phyloP scores from a whole-genome alignment of 495 filamentous ascomycete genomes.

The Penicillium coffeae region DNA sequence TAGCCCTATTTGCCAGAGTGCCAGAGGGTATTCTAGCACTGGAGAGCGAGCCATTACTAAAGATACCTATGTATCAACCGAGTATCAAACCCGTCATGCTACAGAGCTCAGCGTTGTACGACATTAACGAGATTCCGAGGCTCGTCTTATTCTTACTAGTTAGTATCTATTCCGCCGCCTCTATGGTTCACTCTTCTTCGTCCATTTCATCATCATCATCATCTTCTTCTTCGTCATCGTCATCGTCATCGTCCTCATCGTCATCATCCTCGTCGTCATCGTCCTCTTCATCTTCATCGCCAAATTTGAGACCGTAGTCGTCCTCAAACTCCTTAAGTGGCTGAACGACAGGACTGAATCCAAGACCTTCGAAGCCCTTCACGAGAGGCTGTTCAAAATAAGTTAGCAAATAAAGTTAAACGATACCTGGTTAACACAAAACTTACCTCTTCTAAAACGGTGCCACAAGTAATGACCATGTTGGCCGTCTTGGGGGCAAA shows the following conservation, averaged over 20 bases:
- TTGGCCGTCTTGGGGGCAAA: slow-evolving; percentile 76
- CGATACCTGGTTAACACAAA: background rate
- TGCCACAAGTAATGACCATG: slow-evolving; percentile 82
- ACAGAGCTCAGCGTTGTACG: too few relatives aligned
- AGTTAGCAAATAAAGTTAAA: slow-evolving; percentile 2
- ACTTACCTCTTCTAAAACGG: slow-evolving; percentile 77
- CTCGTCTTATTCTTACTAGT: background rate
- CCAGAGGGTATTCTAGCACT: too few relatives aligned
- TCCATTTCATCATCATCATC: slow-evolving; percentile 40
- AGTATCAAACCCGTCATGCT: too few relatives aligned
- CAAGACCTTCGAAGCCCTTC: slow-evolving; percentile 64
- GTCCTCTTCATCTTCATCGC: slow-evolving; percentile 63
- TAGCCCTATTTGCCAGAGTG: too few relatives aligned
- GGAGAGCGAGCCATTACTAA: too few relatives aligned
- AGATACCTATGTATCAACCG: too few relatives aligned
- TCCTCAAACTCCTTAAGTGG: slow-evolving; percentile 80
- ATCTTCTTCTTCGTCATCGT: slow-evolving; percentile 47
- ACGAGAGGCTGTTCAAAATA: slow-evolving; percentile 55
- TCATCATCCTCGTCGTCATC: slow-evolving; percentile 62
- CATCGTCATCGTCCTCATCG: slow-evolving; percentile 59
- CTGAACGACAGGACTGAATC: slow-evolving; percentile 74
- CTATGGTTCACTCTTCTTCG: slow-evolving; percentile 18
- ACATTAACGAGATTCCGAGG: too few relatives aligned
- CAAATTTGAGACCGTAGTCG: slow-evolving; percentile 78
- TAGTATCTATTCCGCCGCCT: background rate